Conservation (phyloP, 345 rosid genomes). For the Syzygium jambos region DNA sequence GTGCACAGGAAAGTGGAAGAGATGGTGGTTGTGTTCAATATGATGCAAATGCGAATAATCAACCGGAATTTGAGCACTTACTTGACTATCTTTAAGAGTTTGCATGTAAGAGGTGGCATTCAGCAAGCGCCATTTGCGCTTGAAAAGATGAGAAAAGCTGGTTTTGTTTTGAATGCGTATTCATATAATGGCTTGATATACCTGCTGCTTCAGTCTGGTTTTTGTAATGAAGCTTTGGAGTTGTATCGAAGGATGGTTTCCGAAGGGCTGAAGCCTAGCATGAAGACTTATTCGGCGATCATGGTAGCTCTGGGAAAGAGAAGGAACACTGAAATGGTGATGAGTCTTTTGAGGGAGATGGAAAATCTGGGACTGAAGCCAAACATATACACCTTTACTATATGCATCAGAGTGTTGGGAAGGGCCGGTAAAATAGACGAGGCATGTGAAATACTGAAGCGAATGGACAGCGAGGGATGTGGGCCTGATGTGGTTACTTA, state of each 20-base stretch:
- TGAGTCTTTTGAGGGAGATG: constrained; percentile 77
- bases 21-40: constrained; percentile 60
- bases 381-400: constrained; percentile 82
- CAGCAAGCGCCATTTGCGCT: constrained; percentile 46
- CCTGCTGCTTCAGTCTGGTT: constrained; percentile 58
- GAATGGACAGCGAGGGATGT: constrained; percentile 85
- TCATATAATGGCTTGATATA: constrained; percentile 79
- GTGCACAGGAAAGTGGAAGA: constrained; percentile 45
- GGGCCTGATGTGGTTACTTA: constrained; percentile 84
- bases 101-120: constrained; percentile 55
- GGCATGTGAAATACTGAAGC: constrained; percentile 54
- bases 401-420: constrained; percentile 83
- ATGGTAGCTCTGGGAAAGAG: constrained; percentile 91
- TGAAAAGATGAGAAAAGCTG: constrained; percentile 49
- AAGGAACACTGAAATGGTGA: constrained; percentile 55
- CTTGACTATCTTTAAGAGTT: constrained; percentile 51
- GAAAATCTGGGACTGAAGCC: constrained; percentile 73
- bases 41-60: constrained; percentile 77
- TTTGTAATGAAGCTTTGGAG: constrained; percentile 52
- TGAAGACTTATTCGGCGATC: constrained; percentile 88
- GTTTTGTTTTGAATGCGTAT: constrained; percentile 64
- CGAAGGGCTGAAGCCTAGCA: constrained; percentile 79
- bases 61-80: constrained; percentile 54
- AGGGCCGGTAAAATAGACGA: constrained; percentile 70
- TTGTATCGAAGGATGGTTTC: constrained; percentile 65